These are phyloP conservation scores for Castanospermum australe DNA, from an alignment of 306 rosid species.

Conservation along the genomic window DNA sequence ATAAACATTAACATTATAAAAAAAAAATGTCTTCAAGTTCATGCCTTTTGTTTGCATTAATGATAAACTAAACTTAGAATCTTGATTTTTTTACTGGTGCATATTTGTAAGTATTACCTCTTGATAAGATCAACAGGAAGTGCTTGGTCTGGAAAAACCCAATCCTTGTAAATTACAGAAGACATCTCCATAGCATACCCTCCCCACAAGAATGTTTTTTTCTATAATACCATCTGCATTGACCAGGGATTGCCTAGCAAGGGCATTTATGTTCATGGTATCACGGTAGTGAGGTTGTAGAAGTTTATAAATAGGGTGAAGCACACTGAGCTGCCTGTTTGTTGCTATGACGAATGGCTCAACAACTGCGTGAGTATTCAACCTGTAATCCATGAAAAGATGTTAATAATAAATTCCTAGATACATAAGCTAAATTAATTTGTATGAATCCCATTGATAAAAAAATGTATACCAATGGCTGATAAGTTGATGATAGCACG, in stretches of 20 bases:
- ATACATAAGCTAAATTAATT: background rate
- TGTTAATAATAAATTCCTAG: background rate
- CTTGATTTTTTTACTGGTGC: background rate
- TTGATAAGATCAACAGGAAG: conserved; percentile 8
- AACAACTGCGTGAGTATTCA: conserved; percentile 53
- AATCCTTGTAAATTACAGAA: background rate
- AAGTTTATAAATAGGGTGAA: conserved; percentile 4
- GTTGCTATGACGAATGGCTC: conserved; percentile 37
- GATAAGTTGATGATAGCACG: conserved; percentile 52
- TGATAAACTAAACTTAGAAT: background rate
- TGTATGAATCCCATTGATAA: background rate
- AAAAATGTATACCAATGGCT: conserved; percentile 41
- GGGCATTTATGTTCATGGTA: conserved; percentile 21
- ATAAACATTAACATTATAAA: background rate
- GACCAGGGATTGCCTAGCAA: background rate
- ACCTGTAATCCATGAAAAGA: conserved; percentile 22
- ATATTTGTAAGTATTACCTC: background rate
- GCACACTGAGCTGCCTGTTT: conserved; percentile 7
- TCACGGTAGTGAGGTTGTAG: conserved; percentile 14
- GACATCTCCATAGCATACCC: conserved; percentile 4
- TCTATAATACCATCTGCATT: conserved; percentile 9
- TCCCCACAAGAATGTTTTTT: background rate
- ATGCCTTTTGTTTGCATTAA: background rate
- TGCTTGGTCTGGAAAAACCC: conserved; percentile 12
- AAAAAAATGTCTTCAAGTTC: background rate